Evolutionary conservation across 1,284 basidiomycete species (phyloP), one percentile per base, ranked within the genome.

Genomic region (Trichosporon coremiiforme): DNA sequence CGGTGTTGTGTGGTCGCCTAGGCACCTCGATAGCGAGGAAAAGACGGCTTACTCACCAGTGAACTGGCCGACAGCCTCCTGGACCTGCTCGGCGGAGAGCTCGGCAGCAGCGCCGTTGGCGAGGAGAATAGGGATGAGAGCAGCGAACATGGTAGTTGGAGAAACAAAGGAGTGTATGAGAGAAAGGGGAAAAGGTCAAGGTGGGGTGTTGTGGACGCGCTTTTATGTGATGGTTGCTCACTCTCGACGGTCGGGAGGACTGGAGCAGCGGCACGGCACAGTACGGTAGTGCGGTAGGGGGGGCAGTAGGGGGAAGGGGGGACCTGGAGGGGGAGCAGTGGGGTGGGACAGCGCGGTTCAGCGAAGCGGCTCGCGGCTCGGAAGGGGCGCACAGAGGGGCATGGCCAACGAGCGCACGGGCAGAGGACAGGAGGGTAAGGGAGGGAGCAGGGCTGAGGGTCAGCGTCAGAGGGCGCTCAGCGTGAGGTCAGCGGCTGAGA

Each of bases 91-190:
- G n/a, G 62, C 9, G 65, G 20, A 50, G 70, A 68, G 55, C 50
- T 62, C 63, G 63, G 63, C 67, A 53, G 55, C 55, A 25, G 29
- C 64, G 68, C 66, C 22, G 36, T 57, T 36, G 29, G 69, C 70
- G 68, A 71, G 64, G 64, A 70, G 50, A 57, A 67, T 25, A 35
- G 45, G 33, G 65, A 67, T 15, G 65, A 69, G 50, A 68, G 66
- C 53, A 41, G 64, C 66, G 66, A 71, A 45, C 72, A 74, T 71
- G 45, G 38, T 69, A 36, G 33, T 53, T 29, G 50, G 47, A 38
- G 55, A 8, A 15, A 38, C 12, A n/a, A 29, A 22, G 36, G 36
- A 29, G 29, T 45, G 33, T 20, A 35, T 25, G 50, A 29, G 15
- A 53, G 41, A 64, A 31, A 35, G 62, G 31, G 50, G 33, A 33